A percentile compares a stretch with the other conserved stretches of the same genome.
phyloP scores from a whole-genome alignment of 352 stramenopile genomes.

The Phytophthora lateralis region DNA sequence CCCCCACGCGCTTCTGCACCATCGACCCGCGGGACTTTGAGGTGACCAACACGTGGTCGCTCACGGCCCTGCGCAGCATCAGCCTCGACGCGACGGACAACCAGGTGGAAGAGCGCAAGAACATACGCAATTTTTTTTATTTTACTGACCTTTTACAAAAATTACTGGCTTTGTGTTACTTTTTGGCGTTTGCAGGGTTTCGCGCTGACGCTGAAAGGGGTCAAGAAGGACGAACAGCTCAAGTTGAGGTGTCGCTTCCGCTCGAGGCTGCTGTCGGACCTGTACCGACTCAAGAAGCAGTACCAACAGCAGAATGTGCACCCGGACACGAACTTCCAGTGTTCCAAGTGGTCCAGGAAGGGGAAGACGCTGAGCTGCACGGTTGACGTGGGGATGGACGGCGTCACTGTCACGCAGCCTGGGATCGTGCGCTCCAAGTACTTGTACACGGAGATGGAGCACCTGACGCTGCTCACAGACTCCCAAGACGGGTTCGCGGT shows the following conservation, averaged over 20 bases:
- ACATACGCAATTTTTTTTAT: background rate
- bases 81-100: slow-evolving; percentile 62
- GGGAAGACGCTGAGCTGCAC: slow-evolving; percentile 46
- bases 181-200: slow-evolving; percentile 45
- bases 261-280: slow-evolving; percentile 74
- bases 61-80: slow-evolving; percentile 59
- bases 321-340: slow-evolving; percentile 53
- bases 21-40: slow-evolving; percentile 89
- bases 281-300: slow-evolving; percentile 74
- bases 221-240: slow-evolving; percentile 85
- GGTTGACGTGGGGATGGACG: slow-evolving; percentile 68
- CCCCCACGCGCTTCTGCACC: slow-evolving; percentile 81
- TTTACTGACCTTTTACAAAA: too few relatives aligned
- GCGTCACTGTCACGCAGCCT: slow-evolving; percentile 45
- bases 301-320: slow-evolving; percentile 42
- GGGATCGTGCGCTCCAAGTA: slow-evolving; percentile 73
- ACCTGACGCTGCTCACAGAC: slow-evolving; percentile 62
- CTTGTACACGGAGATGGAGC: slow-evolving; percentile 81
- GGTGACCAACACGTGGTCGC: slow-evolving; percentile 87
- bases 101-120: slow-evolving; percentile 24
- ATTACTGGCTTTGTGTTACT: background rate
- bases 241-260: slow-evolving; percentile 83
- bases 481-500: slow-evolving; percentile 68
- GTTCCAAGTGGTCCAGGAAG: slow-evolving; percentile 68
- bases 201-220: slow-evolving; percentile 62